Base-by-base conservation (phyloP, 805 yeast species). In the Scheffersomyces stipitis region DNA sequence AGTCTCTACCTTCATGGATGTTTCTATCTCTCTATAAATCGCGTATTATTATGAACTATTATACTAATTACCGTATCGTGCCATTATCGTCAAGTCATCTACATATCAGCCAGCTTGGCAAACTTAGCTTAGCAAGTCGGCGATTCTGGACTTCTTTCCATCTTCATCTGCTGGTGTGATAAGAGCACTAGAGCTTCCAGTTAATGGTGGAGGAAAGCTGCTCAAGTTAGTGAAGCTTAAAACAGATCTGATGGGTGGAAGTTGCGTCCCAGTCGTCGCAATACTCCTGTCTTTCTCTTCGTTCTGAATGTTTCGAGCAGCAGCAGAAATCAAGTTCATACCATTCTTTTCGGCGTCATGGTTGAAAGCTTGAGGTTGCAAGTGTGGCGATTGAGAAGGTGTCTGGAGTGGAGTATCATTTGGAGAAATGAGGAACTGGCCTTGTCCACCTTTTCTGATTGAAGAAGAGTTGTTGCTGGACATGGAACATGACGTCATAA, bases 391-490 rank as follows among this genome's bases (percentile, higher is more conserved):
- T 37, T 74, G 78, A 18, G 64, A 48, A 10, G 77, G 77, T 0
- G 78, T 74, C 39, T 69, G 73, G 28, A 73, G 45, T 8, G 79
- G 79, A 5, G 79, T 74, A 10, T 71, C 77, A 34, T 56, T 60
- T 31, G 76, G 67, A 13, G 67, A 46, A 18, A 49, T 42, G 40
- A 30, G 26, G 24, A 10, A 15, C 31, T 28, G 23, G 15, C 32
- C 7, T 12, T 28, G 31, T 14, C 31, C 12, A 28, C 10, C 15
- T n/a, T 26, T 26, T 26, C 29, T 14, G n/a, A 26, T 7, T 7
- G 24, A 7, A 10, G 24, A 20, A 20, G 13, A 8, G 29, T 14
- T 26, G 29, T n/a, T 26, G 29, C 7, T 26, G 29, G 30, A 16
- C 9, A 7, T 10, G 10, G 24, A 20, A 10, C 30, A 15, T 26